Percentiles rank a stretch among this genome's conserved stretches.
Evolutionary conservation across 2,329 filamentous ascomycete species (phyloP).

Genomic region (Exophiala sp.): DNA sequence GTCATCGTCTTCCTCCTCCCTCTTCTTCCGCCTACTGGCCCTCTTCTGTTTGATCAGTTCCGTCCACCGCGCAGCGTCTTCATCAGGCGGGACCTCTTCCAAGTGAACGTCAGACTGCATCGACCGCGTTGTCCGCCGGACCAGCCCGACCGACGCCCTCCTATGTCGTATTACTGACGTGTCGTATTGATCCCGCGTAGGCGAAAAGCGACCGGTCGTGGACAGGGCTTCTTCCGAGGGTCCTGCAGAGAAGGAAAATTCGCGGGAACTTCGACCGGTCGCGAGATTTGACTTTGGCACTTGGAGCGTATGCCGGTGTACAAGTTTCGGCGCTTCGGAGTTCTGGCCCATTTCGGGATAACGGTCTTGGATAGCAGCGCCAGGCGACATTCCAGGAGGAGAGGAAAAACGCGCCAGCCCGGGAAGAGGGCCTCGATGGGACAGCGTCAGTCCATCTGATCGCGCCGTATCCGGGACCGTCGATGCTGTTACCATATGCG

Average conservation of each 20-base stretch:
- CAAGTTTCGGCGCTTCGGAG: constrained; percentile 54
- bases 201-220: constrained; percentile 77
- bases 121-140: constrained; percentile 72
- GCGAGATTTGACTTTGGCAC: constrained; percentile 63
- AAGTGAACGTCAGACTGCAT: constrained; percentile 76
- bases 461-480: constrained; percentile 32
- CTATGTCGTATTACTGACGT: constrained; percentile 49
- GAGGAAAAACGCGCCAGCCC: constrained; percentile 37
- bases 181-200: constrained; percentile 42
- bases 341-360: constrained; percentile 41
- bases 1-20: constrained; percentile 87
- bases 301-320: constrained; percentile 82
- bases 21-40: constrained; percentile 74
- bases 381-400: constrained; percentile 54
- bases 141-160: constrained; percentile 76
- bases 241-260: constrained; percentile 47
- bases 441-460: constrained; percentile 14
- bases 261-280: constrained; percentile 60
- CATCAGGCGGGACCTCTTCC: constrained; percentile 79
- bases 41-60: constrained; percentile 89
- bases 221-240: constrained; percentile 56
- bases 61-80: constrained; percentile 85
- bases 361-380: constrained; percentile 31
- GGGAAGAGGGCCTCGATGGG: constrained; percentile 4
- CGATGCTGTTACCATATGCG: constrained; percentile 33